These are phyloP conservation scores for Tephrocybe sp. DNA, from an alignment of 768 basidiomycete genomes.

Conservation along the genomic window DNA sequence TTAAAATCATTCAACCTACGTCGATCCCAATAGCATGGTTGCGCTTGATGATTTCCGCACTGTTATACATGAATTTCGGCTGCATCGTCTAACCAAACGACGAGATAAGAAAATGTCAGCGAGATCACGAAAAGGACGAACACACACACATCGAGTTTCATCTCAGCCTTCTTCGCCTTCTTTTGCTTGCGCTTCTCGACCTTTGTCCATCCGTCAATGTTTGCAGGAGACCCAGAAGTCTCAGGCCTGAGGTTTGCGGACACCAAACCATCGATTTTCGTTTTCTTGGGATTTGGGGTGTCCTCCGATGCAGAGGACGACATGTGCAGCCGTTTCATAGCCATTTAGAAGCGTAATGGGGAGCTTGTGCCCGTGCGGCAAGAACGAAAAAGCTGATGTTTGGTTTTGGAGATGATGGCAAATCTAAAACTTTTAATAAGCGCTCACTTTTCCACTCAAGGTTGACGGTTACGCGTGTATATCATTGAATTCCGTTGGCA, in stretches of 20 bases:
- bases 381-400: too few relatives aligned
- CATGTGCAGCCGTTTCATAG: slow-evolving; percentile 16
- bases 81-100: slow-evolving; percentile 39
- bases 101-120: slow-evolving; percentile 7
- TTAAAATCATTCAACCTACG: slow-evolving; percentile 40
- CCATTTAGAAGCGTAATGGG: too few relatives aligned
- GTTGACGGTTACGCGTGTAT: too few relatives aligned
- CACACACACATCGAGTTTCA: slow-evolving; percentile 58
- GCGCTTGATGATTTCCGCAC: slow-evolving; percentile 68
- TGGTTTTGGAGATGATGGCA: too few relatives aligned
- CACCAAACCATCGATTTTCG: slow-evolving; percentile 26
- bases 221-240: slow-evolving; percentile 3
- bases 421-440: too few relatives aligned
- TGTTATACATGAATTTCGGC: slow-evolving; percentile 81
- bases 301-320: slow-evolving; percentile 7
- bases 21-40: slow-evolving; percentile 78
- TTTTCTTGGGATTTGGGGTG: slow-evolving; percentile 32
- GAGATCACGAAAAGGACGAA: slow-evolving; percentile 6
- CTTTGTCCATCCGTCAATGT: slow-evolving; percentile 56
- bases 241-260: neutral
- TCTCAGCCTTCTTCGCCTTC: slow-evolving; percentile 57
- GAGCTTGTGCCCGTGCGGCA: too few relatives aligned
- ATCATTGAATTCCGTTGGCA: too few relatives aligned
- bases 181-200: slow-evolving; percentile 72
- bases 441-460: too few relatives aligned